Conservation (phyloP, 1,139 yeast genomes). For the Protomyces lactucae-debilis region DNA sequence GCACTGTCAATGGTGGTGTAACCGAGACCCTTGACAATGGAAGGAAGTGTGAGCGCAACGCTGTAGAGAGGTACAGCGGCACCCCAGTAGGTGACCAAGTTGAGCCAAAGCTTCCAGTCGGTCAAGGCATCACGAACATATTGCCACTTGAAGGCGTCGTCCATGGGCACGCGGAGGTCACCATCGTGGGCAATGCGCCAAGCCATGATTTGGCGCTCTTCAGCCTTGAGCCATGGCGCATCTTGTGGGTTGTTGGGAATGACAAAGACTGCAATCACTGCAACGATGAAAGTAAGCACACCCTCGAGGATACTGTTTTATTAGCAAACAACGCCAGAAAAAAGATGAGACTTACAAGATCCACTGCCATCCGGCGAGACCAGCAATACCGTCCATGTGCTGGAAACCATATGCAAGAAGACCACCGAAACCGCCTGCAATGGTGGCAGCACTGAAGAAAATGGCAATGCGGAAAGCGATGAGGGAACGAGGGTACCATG, state of each 20-base stretch:
- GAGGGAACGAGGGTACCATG: slow-evolving; percentile 82
- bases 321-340: slow-evolving; percentile 75
- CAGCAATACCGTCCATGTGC: slow-evolving; percentile 43
- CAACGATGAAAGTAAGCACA: slow-evolving; percentile 58
- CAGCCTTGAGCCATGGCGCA: slow-evolving; percentile 45
- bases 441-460: slow-evolving; percentile 86
- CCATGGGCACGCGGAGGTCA: slow-evolving; percentile 19
- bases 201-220: slow-evolving; percentile 37
- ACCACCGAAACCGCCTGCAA: slow-evolving; percentile 82
- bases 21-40: background rate
- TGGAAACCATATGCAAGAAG: slow-evolving; percentile 49
- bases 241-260: slow-evolving; percentile 74
- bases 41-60: background rate
- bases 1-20: background rate
- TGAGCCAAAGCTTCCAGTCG: slow-evolving; percentile 24
- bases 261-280: slow-evolving; percentile 55
- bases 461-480: slow-evolving; percentile 77
- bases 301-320: slow-evolving; percentile 51
- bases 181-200: slow-evolving; percentile 14
- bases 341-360: slow-evolving; percentile 57
- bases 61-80: slow-evolving; percentile 29
- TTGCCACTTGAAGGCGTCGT: slow-evolving; percentile 25
- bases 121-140: slow-evolving; percentile 11
- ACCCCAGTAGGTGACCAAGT: slow-evolving; percentile 19
- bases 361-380: slow-evolving; percentile 46